Base-by-base conservation (phyloP, 2,329 filamentous ascomycete genomes). In the Cytospora chrysosperma region DNA sequence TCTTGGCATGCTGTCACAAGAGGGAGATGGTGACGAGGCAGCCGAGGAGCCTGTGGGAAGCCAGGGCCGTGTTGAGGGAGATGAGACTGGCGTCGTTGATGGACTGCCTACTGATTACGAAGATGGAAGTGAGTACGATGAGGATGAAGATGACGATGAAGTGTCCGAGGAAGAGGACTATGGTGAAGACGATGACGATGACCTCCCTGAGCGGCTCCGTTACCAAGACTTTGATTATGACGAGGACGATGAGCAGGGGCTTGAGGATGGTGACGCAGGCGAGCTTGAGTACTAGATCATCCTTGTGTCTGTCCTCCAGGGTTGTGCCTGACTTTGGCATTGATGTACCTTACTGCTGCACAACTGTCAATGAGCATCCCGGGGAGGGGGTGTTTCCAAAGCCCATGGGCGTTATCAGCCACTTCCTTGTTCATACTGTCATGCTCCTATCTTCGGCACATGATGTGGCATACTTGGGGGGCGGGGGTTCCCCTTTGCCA, bases 71-170 rank as follows among this genome's bases (percentile, higher is more conserved):
- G 70, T 70, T 26, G 68, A 65, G 9, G 64, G 51, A 27, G 50
- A 64, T 19, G 64, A 59, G 21, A 50, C 53, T 9, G 64, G 54
- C 27, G 17, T 61, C 27, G 24, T 49, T 34, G 50, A 52, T 50
- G 61, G 56, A 12, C 30, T 57, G 37, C 53, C 56, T n/a, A 64
- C 60, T 2, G 66, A 69, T 28, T 64, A 68, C 27, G 68, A 71
- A 30, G 71, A 70, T 61, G 67, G 70, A 4, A 70, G 69, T 65
- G 70, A 70, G 51, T 69, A 72, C 13, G 70, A 70, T 13, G 72
- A 75, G 30, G 72, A 71, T 21, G 70, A 71, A 30, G 69, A 69
- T 17, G 68, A 64, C 15, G 65, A 67, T 4, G 69, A 68, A 24
- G 71, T 70, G n/a, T 69, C 67, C 34, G 71, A 71, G 28, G 68